Percentiles rank a stretch among this genome's conserved stretches.
Conservation (phyloP, 2,329 filamentous ascomycete genomes). For the Claviceps sorghi region DNA sequence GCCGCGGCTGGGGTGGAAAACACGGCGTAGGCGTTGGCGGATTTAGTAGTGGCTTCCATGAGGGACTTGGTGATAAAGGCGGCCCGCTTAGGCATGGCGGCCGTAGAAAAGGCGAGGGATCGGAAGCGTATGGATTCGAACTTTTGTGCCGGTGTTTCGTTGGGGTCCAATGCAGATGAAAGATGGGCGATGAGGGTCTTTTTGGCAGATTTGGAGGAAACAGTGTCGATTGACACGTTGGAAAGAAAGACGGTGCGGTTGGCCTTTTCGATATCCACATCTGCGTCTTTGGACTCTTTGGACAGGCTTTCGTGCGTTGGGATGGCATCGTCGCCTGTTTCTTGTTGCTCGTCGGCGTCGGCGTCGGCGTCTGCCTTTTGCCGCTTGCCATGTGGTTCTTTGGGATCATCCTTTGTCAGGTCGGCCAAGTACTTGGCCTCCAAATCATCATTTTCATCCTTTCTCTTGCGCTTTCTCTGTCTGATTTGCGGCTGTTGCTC, state of each 20-base stretch:
- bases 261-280: slow-evolving; percentile 59
- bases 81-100: slow-evolving; percentile 76
- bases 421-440: slow-evolving; percentile 57
- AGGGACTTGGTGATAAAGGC: slow-evolving; percentile 82
- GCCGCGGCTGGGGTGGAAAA: slow-evolving; percentile 65
- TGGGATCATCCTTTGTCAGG: slow-evolving; percentile 44
- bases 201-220: slow-evolving; percentile 68
- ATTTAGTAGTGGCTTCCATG: slow-evolving; percentile 82
- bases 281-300: slow-evolving; percentile 49
- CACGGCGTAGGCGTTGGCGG: slow-evolving; percentile 87
- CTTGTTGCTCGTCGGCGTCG: slow-evolving; percentile 22
- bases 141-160: slow-evolving; percentile 46
- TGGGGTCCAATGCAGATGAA: slow-evolving; percentile 51
- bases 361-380: slow-evolving; percentile 24
- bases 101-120: slow-evolving; percentile 71
- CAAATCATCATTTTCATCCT: slow-evolving; percentile 52
- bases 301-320: slow-evolving; percentile 44
- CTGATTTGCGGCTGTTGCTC: slow-evolving; percentile 23
- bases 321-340: slow-evolving; percentile 26
- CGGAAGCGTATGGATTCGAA: slow-evolving; percentile 89
- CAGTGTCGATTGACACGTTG: slow-evolving; percentile 73
- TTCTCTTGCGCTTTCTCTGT: slow-evolving; percentile 52
- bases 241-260: slow-evolving; percentile 81
- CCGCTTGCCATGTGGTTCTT: slow-evolving; percentile 40
- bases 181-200: slow-evolving; percentile 66